These are phyloP conservation scores for Adansonia grandidieri DNA, from an alignment of 441 rosid genomes.

Conservation along the genomic window DNA sequence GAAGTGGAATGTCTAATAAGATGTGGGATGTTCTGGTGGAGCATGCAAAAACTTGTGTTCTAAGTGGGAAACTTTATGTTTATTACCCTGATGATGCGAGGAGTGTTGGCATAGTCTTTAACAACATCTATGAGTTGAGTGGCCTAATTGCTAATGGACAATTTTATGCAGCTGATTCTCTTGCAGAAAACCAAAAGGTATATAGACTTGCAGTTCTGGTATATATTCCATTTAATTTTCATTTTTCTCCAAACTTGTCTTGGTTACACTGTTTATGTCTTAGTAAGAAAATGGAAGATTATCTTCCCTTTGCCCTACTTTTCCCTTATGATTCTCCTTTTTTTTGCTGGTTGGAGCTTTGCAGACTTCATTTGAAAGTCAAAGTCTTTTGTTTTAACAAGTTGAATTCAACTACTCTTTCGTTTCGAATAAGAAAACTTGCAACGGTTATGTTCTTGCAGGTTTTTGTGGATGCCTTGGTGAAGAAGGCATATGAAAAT, in stretches of 20 bases:
- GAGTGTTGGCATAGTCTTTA: conserved; percentile 82
- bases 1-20: conserved; percentile 98
- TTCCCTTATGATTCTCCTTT: neutral
- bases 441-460: conserved; percentile 38
- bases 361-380: neutral
- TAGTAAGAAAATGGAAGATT: neutral
- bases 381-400: neutral
- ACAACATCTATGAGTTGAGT: conserved; percentile 75
- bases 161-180: conserved; percentile 79
- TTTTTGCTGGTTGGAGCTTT: neutral
- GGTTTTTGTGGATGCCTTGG: conserved; percentile 80
- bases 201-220: conserved; percentile 13
- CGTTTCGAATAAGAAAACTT: conserved; percentile 5
- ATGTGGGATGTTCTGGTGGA: conserved; percentile 99
- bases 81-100: conserved; percentile 83
- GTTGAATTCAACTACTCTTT: neutral
- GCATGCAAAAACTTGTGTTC: conserved; percentile 94
- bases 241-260: conserved; percentile 6
- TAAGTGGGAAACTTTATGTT: conserved; percentile 78
- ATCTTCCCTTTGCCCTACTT: neutral
- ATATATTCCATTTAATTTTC: neutral
- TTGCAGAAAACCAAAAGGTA: conserved; percentile 90
- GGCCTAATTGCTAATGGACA: conserved; percentile 59
- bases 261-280: neutral
- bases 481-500: conserved; percentile 88